A percentile compares a stretch with the other conserved stretches of the same genome.
Evolutionary conservation across 306 rosid species (phyloP).

Genomic region (Cucurbita maxima): DNA sequence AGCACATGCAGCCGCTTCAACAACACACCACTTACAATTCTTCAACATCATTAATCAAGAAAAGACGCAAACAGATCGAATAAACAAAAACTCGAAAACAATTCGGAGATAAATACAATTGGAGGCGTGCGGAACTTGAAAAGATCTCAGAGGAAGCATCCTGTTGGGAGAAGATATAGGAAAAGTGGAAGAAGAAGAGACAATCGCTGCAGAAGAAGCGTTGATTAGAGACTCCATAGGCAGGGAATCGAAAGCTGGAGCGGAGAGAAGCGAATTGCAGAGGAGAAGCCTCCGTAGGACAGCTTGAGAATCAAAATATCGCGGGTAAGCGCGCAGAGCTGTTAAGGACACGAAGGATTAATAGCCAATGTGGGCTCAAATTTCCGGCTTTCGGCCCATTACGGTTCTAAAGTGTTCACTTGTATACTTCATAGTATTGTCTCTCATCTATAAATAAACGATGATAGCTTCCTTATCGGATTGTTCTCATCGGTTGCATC

Average conservation of each 20-base stretch:
- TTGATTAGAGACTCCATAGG: slow-evolving; percentile 4
- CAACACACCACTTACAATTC: not conserved
- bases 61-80: not conserved
- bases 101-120: not conserved
- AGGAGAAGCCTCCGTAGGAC: not conserved
- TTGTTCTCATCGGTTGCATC: too few species aligned
- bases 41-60: not conserved
- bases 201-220: slow-evolving; percentile 2
- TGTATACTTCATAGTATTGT: too few species aligned
- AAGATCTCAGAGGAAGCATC: not conserved
- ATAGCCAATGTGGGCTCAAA: not conserved
- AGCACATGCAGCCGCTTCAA: not conserved
- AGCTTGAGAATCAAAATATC: not conserved
- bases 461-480: too few species aligned
- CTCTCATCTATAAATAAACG: too few species aligned
- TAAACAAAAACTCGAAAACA: not conserved
- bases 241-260: not conserved
- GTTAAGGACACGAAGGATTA: not conserved
- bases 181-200: slow-evolving; percentile 3
- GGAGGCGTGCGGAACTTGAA: slow-evolving; percentile 2
- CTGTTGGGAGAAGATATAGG: not conserved
- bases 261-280: not conserved
- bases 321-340: not conserved
- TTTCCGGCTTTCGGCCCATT: not conserved
- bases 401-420: not conserved